Base-by-base conservation (phyloP, 2,329 filamentous ascomycete species). In the Bipolaris oryzae region DNA sequence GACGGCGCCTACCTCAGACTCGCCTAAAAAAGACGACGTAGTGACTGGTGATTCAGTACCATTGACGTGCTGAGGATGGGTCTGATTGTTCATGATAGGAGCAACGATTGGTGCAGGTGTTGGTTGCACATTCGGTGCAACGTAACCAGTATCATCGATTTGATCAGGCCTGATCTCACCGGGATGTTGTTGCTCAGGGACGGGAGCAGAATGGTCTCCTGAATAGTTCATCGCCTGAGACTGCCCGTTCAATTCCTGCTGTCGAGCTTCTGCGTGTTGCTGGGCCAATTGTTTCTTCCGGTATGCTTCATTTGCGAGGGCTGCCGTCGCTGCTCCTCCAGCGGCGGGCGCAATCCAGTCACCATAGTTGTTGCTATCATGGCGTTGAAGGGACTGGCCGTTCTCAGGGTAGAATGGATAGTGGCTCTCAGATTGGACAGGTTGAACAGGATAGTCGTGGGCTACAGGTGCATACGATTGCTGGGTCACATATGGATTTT, bases 321-420 rank as follows among this genome's bases (percentile, higher is more conserved):
- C 79, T 41, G 79, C 79, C 31, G 77, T 74, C 11, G 72, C 72
- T 31, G 66, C 76, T 33, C 78, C 78, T 9, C 76, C 80, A 18
- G 78, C 79, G n/a, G 76, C 77, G 33, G 81, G 81, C 20, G 77
- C 80, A 75, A 86, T 81, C 83, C 84, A 87, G 28, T 82, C 77
- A 15, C 80, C 80, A 54, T 84, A 82, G 49, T 78, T 73, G 45
- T 78, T 73, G 59, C 77, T 82, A 57, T 76, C 74, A 46, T 74
- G 75, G 7, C 71, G 66, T 57, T 66, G 63, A 34, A 62, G 37
- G 9, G 58, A 34, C 28, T 62, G 57, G 15, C 34, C 21, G 11
- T 59, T 28, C 10, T 33, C 49, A 41, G 34, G 23, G 31, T 58
- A 50, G 23, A 52, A 20, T 28, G 48, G 53, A 7, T 43, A 34